Percentiles rank a stretch among this genome's conserved stretches.
Conservation (phyloP, 345 rosid species). For the Triadica sebifera region DNA sequence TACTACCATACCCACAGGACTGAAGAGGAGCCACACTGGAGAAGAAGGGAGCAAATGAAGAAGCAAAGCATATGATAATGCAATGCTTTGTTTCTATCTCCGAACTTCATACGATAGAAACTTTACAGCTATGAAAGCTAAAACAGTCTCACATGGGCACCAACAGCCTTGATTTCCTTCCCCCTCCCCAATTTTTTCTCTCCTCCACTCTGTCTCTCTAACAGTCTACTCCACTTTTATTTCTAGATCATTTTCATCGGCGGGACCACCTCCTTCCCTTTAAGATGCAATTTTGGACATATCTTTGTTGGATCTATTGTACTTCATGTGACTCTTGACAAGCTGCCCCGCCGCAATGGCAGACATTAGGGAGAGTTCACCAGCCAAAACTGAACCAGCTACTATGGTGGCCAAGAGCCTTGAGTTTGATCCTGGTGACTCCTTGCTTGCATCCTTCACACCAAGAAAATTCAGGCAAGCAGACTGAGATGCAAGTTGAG, state of each 20-base stretch:
- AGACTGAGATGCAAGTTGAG: conserved; percentile 84
- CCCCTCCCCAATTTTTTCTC: neutral
- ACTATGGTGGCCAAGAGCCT: conserved; percentile 67
- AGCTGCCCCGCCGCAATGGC: conserved; percentile 92
- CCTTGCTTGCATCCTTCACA: conserved; percentile 69
- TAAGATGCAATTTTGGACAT: conserved; percentile 39
- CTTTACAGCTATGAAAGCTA: conserved; percentile 16
- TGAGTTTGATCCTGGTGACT: conserved; percentile 67
- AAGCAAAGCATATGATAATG: neutral
- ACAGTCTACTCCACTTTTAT: neutral
- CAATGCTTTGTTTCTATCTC: neutral
- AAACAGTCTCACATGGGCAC: conserved; percentile 11
- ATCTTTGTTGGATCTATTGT: conserved; percentile 81
- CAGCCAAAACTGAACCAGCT: conserved; percentile 80
- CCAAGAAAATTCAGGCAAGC: conserved; percentile 80
- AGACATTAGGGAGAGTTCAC: conserved; percentile 82
- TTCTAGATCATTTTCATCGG: conserved; percentile 6
- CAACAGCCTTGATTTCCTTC: neutral
- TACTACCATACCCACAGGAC: neutral
- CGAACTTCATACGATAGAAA: neutral
- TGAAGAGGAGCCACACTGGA: too few relatives aligned
- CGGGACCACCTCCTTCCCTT: neutral
- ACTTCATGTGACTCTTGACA: conserved; percentile 83
- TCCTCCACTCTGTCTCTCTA: neutral
- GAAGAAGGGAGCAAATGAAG: neutral